phyloP scores from a whole-genome alignment of 2,329 filamentous ascomycete species.

The Apiospora pterosperma region DNA sequence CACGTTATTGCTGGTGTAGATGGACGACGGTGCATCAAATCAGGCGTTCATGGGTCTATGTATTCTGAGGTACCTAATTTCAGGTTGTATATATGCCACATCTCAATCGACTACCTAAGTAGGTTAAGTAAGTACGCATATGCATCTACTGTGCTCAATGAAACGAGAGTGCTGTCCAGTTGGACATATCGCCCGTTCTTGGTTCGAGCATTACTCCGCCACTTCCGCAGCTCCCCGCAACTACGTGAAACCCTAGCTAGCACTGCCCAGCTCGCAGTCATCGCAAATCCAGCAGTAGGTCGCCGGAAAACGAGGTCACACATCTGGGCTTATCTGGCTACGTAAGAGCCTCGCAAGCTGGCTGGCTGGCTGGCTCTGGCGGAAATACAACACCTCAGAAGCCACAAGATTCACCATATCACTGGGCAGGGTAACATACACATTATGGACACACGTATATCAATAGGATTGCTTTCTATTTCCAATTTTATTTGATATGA shows the following conservation, averaged over 20 bases:
- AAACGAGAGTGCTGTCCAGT: too few species aligned
- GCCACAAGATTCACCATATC: not conserved
- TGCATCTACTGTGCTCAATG: too few species aligned
- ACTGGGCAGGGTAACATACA: not conserved
- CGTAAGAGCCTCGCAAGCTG: too few species aligned
- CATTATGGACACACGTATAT: not conserved
- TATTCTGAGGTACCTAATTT: not conserved
- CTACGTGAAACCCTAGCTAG: too few species aligned
- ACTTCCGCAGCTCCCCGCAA: too few species aligned
- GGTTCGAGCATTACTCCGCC: too few species aligned
- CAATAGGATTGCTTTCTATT: not conserved
- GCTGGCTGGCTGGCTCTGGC: not conserved
- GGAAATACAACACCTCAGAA: not conserved
- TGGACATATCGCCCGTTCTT: too few species aligned
- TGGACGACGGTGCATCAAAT: constrained; percentile 2
- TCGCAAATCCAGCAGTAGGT: too few species aligned
- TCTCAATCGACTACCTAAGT: not conserved
- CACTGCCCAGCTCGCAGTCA: too few species aligned
- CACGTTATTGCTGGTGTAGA: not conserved
- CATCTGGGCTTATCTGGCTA: too few species aligned
- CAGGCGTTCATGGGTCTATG: not conserved
- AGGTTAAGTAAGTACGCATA: too few species aligned
- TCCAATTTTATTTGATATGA: not conserved
- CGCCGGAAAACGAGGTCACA: too few species aligned
- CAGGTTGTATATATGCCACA: not conserved